Conservation (phyloP, 2,329 filamentous ascomycete species). For the Colletotrichum sp. region DNA sequence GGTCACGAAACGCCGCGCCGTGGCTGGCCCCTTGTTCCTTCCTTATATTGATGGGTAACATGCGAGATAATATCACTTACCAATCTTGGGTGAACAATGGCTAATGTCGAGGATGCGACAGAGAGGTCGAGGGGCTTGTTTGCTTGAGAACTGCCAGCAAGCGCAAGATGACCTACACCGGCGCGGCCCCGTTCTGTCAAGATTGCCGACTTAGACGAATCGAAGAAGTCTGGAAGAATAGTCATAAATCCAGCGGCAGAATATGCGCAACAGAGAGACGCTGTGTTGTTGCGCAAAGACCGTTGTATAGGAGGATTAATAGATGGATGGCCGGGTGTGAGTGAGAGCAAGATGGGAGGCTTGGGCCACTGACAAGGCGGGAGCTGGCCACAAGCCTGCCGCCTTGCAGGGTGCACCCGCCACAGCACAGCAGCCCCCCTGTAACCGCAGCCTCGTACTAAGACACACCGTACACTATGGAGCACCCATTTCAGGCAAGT, state of each 20-base stretch:
- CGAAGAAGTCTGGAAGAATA: neutral
- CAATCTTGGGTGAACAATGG: neutral
- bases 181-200: neutral
- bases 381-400: conserved; percentile 19
- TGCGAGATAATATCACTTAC: neutral
- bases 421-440: conserved; percentile 11
- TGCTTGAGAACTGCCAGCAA: neutral
- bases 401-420: conserved; percentile 18
- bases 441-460: conserved; percentile 20
- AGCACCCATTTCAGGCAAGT: neutral
- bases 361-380: conserved; percentile 21
- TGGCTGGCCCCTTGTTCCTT: neutral
- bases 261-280: conserved; percentile 2
- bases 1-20: neutral
- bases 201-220: neutral
- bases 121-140: neutral
- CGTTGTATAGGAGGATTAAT: conserved; percentile 7
- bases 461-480: neutral
- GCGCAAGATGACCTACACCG: neutral
- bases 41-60: neutral
- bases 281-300: neutral
- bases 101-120: neutral
- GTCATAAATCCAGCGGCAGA: neutral
- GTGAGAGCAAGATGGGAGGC: conserved; percentile 19
- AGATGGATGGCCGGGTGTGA: conserved; percentile 8